phyloP scores from a whole-genome alignment of 2,329 filamentous ascomycete genomes.

The Penicillium paneum region DNA sequence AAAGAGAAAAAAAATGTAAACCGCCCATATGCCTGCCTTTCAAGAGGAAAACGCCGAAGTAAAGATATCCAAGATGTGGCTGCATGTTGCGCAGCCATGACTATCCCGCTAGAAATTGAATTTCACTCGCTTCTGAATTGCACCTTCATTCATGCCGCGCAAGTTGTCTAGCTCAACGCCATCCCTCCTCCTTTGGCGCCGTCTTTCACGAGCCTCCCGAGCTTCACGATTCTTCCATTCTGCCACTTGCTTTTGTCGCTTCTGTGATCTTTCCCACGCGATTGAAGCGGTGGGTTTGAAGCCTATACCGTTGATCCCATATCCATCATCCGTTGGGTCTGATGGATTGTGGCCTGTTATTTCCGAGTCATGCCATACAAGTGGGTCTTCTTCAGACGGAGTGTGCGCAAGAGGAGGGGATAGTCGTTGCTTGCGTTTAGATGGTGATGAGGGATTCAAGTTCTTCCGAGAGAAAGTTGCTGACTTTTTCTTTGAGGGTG shows the following conservation, averaged over 20 bases:
- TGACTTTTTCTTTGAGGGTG: conserved; percentile 21
- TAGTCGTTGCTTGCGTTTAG: conserved; percentile 28
- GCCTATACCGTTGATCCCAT: conserved; percentile 62
- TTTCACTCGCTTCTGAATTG: conserved; percentile 42
- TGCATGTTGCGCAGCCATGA: neutral
- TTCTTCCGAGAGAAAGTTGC: conserved; percentile 25
- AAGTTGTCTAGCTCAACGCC: conserved; percentile 25
- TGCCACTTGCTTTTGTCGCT: conserved; percentile 56
- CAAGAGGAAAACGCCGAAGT: conserved; percentile 1
- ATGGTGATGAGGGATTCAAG: conserved; percentile 15
- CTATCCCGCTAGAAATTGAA: conserved; percentile 32
- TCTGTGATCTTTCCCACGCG: conserved; percentile 55
- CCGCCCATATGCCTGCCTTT: conserved; percentile 2
- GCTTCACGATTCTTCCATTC: conserved; percentile 60
- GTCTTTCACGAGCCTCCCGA: conserved; percentile 55
- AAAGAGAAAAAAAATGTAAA: conserved; percentile 1
- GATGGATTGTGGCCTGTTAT: conserved; percentile 59
- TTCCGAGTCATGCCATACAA: conserved; percentile 58
- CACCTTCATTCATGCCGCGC: conserved; percentile 27
- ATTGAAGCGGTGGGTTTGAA: conserved; percentile 61
- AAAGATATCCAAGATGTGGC: neutral
- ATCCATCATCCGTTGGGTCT: conserved; percentile 60
- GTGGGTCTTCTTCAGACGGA: conserved; percentile 31
- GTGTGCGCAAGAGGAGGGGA: conserved; percentile 35
- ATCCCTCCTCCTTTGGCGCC: conserved; percentile 51